Evolutionary conservation across 202 grass and related monocot genomes (phyloP).

Genomic region (Alloteropsis angusta): DNA sequence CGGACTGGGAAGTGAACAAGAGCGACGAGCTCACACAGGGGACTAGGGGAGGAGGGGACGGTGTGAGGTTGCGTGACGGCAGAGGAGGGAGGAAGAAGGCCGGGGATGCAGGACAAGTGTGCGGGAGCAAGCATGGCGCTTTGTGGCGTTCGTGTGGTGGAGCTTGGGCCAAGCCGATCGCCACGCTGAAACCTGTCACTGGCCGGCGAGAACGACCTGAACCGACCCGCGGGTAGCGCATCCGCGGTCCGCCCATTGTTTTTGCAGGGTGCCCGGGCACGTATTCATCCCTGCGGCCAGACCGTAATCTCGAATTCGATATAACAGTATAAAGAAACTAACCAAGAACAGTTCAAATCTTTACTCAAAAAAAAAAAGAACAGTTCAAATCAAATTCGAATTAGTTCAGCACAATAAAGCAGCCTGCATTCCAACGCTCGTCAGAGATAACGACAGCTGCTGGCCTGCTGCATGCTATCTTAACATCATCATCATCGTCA

Average conservation of each 20-base stretch:
- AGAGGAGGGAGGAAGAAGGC: not conserved
- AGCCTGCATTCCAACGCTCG: not conserved
- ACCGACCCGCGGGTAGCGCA: not conserved
- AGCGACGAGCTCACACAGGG: not conserved
- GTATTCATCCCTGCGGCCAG: no score
- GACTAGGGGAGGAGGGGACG: not conserved
- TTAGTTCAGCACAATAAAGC: constrained; percentile 14
- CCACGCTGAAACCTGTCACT: not conserved
- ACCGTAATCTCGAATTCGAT: no score
- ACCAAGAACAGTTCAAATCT: not conserved
- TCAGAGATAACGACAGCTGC: not conserved
- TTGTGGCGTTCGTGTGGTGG: constrained; percentile 38
- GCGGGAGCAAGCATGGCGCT: constrained; percentile 7
- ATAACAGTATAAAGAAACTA: no score
- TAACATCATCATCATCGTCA: not conserved
- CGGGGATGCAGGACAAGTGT: not conserved
- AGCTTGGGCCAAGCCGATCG: constrained; percentile 5
- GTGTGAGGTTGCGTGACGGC: constrained; percentile 40
- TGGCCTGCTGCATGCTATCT: not conserved
- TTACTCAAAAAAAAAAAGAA: not conserved
- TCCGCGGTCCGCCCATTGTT: not conserved
- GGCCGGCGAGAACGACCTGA: constrained; percentile 22
- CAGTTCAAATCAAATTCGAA: not conserved
- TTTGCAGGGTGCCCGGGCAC: not conserved
- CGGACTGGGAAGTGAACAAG: not conserved